Evolutionary conservation across 2,329 filamentous ascomycete genomes (phyloP), one percentile per base, ranked within the genome.

Genomic region (Scedosporium dehoogii): DNA sequence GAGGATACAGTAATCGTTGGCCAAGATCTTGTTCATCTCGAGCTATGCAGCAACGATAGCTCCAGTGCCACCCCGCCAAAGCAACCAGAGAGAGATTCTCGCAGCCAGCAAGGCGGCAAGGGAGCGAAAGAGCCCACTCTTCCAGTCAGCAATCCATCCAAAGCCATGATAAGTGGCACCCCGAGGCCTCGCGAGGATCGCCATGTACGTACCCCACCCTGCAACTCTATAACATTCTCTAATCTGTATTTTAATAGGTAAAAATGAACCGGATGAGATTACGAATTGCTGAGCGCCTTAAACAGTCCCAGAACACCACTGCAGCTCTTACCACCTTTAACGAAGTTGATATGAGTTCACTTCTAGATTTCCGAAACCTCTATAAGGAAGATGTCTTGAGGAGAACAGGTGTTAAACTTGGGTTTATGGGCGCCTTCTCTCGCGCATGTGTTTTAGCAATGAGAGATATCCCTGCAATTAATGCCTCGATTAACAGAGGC

Each of bases 231-330:
- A 38, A 38, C 10, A 38, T 38, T 38, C 33, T 12, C 33, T 38
- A 12, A 38, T 14, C 4, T 9, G 1, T 2, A 27, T 55, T 23
- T n/a, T n/a, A n/a, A n/a, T 69, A 94, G 90, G 91, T 97, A 71
- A 99, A 99, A 84, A 99, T 99, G 94, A 97, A 97, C 82, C 91
- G 94, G 67, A 99, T 99, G 94, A 92, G 94, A 67, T 85, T 97
- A 65, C 88, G 94, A 65, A 99, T 97, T 69, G 91, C 94, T 59
- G 94, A 99, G 81, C 92, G 94, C 69, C 85, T 99, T 67, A 99
- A 99, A 85, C 94, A 99, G 75, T 97, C 94, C 23, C 94, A 99
- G 75, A 99, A 97, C 79, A 97, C 94, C 1, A 93, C 94, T 59
- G 94, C 94, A 56, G 96, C 94, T 3, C 82, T 99, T 61, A 97